Base-by-base conservation (phyloP, 2,329 filamentous ascomycete species). In the Pseudophaeomoniella oleicola region DNA sequence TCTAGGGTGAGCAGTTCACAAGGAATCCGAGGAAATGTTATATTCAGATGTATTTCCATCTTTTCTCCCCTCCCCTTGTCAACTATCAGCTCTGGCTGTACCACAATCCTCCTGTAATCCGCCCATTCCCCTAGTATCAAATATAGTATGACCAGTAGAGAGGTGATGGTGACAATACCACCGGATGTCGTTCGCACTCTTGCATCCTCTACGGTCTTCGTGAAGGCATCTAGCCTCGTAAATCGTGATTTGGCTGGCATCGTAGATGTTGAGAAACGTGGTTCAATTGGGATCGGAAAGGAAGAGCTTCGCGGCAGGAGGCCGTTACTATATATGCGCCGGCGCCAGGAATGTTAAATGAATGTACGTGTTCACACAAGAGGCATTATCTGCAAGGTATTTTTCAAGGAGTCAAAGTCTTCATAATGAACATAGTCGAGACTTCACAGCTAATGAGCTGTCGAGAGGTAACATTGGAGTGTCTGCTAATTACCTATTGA, bases 41-140 rank as follows among this genome's bases (percentile, higher is more conserved):
- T 78, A 65, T 98, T 98, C 60, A 98, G 73, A 58, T 94, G 86
- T 46, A 98, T 98, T 58, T 96, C 90, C 88, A 98, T 96, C 60
- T 88, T 85, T 69, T 98, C 87, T 58, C 85, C 86, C 81, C 90
- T 73, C 47, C 86, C 86, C 63, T 96, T 94, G 57, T 98, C 92
- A 14, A 98, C 90, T 41, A 98, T 76, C 49, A 98, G 63, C 64
- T 98, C 90, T 4, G 90, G 88, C 55, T 86, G 78, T 42, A 98
- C 82, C 35, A 80, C 71, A 45, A 96, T 72, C 53, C 79, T 75
- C 49, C 86, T 72, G 62, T 94, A 98, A 52, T 96, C 90, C 40
- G 72, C 67, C 88, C 90, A 98, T 78, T 98, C 90, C 59, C 87
- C 86, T 78, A 83, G 87, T 16, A 86, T 72, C 47, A 98, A 71